These are phyloP conservation scores for Emmonsiellopsis sp. DNA, from an alignment of 2,329 filamentous ascomycete species.

Conservation along the genomic window DNA sequence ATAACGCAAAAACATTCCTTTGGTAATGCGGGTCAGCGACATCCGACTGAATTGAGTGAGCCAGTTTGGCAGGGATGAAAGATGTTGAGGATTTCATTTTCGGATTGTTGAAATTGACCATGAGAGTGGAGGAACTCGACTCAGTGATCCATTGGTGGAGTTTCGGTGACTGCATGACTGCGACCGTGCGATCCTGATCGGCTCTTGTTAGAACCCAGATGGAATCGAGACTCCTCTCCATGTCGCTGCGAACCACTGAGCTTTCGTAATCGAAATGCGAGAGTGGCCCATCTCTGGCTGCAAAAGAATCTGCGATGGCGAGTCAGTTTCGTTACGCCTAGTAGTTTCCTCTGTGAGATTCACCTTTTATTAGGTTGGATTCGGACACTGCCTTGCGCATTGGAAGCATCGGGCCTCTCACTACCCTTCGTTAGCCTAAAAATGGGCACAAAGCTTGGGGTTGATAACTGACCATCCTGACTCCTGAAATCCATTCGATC, in stretches of 20 bases:
- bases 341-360: not conserved
- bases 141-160: not conserved
- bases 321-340: not conserved
- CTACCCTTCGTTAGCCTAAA: not conserved
- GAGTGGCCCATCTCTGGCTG: not conserved
- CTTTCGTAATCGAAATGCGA: not conserved
- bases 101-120: conserved; percentile 1
- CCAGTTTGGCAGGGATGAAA: conserved; percentile 1
- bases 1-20: not conserved
- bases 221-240: not conserved
- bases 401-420: not conserved
- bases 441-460: not conserved
- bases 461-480: not conserved
- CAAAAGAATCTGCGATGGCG: not conserved
- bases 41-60: not conserved
- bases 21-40: not conserved
- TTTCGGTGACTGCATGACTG: conserved; percentile 1
- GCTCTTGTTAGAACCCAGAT: not conserved
- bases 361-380: not conserved
- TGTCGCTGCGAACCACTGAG: not conserved
- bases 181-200: not conserved
- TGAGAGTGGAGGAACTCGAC: not conserved
- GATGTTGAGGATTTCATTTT: not conserved
- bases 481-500: not conserved
- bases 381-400: not conserved